A percentile compares a stretch with the other conserved stretches of the same genome.
Evolutionary conservation across 441 rosid genomes (phyloP).

Genomic region (Corymbia calophylla): DNA sequence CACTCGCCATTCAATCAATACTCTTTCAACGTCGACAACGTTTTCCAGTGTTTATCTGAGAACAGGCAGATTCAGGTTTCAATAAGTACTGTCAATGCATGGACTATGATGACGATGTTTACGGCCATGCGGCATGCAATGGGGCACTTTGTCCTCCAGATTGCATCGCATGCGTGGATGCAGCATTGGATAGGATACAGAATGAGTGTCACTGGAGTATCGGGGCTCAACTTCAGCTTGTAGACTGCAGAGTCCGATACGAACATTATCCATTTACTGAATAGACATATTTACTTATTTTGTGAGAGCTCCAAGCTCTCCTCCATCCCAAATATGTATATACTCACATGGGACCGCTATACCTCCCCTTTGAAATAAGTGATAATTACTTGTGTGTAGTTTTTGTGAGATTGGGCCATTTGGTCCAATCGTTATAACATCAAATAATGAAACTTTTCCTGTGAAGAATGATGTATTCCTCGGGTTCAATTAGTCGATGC

Average conservation of each 20-base stretch:
- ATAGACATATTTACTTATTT: background rate
- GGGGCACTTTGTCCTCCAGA: background rate
- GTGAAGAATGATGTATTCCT: background rate
- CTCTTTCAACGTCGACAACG: background rate
- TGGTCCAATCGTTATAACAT: background rate
- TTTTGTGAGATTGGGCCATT: background rate
- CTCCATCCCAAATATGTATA: background rate
- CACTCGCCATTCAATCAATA: background rate
- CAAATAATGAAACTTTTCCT: background rate
- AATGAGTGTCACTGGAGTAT: background rate
- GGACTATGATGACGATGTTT: background rate
- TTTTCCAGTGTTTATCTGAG: background rate
- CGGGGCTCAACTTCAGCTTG: background rate
- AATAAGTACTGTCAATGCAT: background rate
- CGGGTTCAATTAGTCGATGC: background rate
- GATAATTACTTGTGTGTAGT: background rate
- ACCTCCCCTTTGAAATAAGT: background rate
- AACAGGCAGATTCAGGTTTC: background rate
- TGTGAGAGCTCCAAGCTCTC: background rate
- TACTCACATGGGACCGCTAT: background rate
- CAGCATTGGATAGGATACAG: background rate
- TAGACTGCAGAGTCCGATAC: background rate
- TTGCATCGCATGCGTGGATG: background rate
- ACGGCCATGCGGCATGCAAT: background rate
- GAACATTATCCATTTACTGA: background rate